These are phyloP conservation scores for Citrus australasica DNA, from an alignment of 345 rosid species.

Conservation along the genomic window DNA sequence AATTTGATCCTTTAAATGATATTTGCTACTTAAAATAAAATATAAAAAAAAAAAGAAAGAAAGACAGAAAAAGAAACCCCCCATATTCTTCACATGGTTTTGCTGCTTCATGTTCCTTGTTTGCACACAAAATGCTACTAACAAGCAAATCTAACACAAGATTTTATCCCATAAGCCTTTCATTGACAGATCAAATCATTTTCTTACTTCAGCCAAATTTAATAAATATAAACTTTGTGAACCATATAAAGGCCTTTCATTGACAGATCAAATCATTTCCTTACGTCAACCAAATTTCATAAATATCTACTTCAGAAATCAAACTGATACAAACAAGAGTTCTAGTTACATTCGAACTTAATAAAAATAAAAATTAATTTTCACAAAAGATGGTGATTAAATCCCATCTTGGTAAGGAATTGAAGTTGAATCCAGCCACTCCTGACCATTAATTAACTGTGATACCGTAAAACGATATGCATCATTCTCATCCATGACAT, in stretches of 20 bases:
- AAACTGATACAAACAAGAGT: not conserved
- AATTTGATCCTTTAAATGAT: too few species aligned
- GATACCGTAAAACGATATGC: slow-evolving; percentile 66
- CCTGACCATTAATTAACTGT: slow-evolving; percentile 63
- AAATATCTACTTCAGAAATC: not conserved
- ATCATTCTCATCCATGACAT: slow-evolving; percentile 56
- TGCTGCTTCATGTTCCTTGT: not conserved
- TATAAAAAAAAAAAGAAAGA: too few species aligned
- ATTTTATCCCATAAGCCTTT: not conserved
- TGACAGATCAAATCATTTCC: not conserved
- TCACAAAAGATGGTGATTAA: slow-evolving; percentile 16
- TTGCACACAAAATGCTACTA: too few species aligned
- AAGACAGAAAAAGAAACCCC: too few species aligned
- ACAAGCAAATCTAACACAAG: not conserved
- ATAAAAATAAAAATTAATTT: not conserved
- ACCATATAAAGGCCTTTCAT: too few species aligned
- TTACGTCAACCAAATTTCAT: not conserved
- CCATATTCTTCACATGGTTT: not conserved
- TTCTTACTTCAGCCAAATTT: not conserved
- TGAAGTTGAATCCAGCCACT: slow-evolving; percentile 77
- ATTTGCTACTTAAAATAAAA: too few species aligned
- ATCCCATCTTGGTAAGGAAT: slow-evolving; percentile 71
- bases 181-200: not conserved
- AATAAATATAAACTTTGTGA: not conserved
- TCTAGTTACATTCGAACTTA: not conserved